phyloP scores from a whole-genome alignment of 2,329 filamentous ascomycete genomes.

The Knufia fluminis region DNA sequence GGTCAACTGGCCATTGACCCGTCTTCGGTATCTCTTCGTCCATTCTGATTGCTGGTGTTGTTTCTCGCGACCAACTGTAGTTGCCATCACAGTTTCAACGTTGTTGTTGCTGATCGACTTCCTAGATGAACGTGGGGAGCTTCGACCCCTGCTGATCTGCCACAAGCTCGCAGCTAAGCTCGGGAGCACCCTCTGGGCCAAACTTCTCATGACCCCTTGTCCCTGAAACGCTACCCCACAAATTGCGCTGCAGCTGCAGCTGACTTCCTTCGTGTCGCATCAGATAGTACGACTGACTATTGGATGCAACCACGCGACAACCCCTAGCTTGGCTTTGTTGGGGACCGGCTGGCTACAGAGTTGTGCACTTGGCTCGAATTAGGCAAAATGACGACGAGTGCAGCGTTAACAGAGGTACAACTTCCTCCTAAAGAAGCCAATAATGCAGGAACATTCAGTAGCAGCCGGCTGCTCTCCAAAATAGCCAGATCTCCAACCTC shows the following conservation, averaged over 20 bases:
- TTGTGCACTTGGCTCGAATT: neutral
- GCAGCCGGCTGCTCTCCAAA: conserved; percentile 19
- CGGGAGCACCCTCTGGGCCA: too few relatives aligned
- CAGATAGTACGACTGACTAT: too few relatives aligned
- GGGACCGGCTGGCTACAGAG: neutral
- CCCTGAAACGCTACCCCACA: too few relatives aligned
- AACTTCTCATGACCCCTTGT: too few relatives aligned
- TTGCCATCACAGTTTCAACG: neutral
- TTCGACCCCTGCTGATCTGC: conserved; percentile 1
- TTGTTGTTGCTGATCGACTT: neutral
- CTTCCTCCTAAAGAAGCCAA: conserved; percentile 5
- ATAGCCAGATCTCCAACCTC: conserved; percentile 19
- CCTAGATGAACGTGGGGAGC: neutral
- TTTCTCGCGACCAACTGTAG: neutral
- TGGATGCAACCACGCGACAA: neutral
- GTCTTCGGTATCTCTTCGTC: conserved; percentile 36
- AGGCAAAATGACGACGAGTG: conserved; percentile 7
- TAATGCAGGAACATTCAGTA: neutral
- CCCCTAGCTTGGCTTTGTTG: neutral
- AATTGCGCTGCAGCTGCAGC: too few relatives aligned
- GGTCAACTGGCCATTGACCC: conserved; percentile 56
- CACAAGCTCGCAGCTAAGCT: too few relatives aligned
- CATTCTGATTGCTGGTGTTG: neutral
- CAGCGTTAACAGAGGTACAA: conserved; percentile 5
- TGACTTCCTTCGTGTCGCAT: too few relatives aligned